Evolutionary conservation across 2,329 filamentous ascomycete species (phyloP).

Genomic region (Epichloe sylvatica): DNA sequence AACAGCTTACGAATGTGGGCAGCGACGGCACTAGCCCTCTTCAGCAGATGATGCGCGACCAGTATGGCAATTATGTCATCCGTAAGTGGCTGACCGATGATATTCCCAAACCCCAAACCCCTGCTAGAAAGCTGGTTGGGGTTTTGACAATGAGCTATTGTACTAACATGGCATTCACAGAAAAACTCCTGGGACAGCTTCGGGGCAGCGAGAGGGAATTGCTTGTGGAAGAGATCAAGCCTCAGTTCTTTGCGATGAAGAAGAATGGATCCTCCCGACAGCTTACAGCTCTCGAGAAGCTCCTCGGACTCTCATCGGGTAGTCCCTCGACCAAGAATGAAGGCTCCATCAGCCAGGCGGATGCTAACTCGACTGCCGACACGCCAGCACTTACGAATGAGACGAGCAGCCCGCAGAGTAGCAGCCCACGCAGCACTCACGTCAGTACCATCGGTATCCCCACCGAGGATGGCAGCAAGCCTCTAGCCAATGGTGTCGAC

Average conservation of each 20-base stretch:
- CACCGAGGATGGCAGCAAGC: conserved; percentile 16
- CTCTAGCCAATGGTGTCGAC: conserved; percentile 8
- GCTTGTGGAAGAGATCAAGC: conserved; percentile 50
- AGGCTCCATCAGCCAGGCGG: conserved; percentile 27
- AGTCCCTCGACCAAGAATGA: conserved; percentile 12
- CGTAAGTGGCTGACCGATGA: conserved; percentile 44
- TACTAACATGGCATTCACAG: conserved; percentile 30
- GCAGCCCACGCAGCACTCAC: conserved; percentile 49
- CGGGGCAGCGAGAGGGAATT: conserved; percentile 43
- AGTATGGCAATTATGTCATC: conserved; percentile 91
- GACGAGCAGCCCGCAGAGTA: conserved; percentile 55
- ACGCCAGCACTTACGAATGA: conserved; percentile 56
- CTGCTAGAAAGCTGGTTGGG: no score
- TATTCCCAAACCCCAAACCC: no score
- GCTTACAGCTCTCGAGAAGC: conserved; percentile 23
- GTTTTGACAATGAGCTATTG: not conserved
- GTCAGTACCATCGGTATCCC: conserved; percentile 36
- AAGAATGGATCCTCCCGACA: conserved; percentile 53
- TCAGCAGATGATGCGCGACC: conserved; percentile 69
- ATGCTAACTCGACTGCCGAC: conserved; percentile 40
- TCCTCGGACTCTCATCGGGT: conserved; percentile 14
- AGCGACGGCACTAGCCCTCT: conserved; percentile 57
- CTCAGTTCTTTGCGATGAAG: conserved; percentile 47
- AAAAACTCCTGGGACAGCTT: conserved; percentile 61
- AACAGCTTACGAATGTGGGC: conserved; percentile 43